These are phyloP conservation scores for Metarhizium anisopliae DNA, from an alignment of 2,329 filamentous ascomycete genomes.

Conservation along the genomic window DNA sequence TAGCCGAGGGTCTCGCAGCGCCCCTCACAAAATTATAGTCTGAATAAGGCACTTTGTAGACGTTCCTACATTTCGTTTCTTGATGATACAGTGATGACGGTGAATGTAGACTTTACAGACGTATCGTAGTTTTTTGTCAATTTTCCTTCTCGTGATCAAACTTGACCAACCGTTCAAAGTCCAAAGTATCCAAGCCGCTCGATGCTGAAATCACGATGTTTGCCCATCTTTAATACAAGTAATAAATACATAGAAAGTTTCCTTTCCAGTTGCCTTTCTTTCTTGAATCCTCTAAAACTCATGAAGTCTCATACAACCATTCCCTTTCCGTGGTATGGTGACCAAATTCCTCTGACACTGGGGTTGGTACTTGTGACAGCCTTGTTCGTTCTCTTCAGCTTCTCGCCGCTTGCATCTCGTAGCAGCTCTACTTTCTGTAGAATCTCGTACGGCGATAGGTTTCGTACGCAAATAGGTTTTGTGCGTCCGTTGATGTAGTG, in stretches of 20 bases:
- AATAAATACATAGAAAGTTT: conserved; percentile 15
- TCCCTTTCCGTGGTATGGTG: conserved; percentile 56
- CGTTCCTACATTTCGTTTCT: neutral
- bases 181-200: conserved; percentile 17
- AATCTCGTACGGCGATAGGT: conserved; percentile 72
- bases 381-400: conserved; percentile 55
- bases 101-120: neutral
- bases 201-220: conserved; percentile 14
- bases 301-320: conserved; percentile 36
- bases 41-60: neutral
- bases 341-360: conserved; percentile 63
- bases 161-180: neutral
- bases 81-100: neutral
- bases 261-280: neutral
- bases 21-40: neutral
- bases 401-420: conserved; percentile 67
- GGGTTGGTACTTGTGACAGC: conserved; percentile 55
- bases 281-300: neutral
- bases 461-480: conserved; percentile 82
- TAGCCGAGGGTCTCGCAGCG: neutral
- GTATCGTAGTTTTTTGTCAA: neutral
- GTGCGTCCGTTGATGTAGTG: conserved; percentile 86
- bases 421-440: conserved; percentile 68
- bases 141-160: neutral
- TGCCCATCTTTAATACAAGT: conserved; percentile 15